A percentile compares a stretch with the other conserved stretches of the same genome.
Conservation (phyloP, 192 early-diverging fungal species). For the Umbelopsis sp. region DNA sequence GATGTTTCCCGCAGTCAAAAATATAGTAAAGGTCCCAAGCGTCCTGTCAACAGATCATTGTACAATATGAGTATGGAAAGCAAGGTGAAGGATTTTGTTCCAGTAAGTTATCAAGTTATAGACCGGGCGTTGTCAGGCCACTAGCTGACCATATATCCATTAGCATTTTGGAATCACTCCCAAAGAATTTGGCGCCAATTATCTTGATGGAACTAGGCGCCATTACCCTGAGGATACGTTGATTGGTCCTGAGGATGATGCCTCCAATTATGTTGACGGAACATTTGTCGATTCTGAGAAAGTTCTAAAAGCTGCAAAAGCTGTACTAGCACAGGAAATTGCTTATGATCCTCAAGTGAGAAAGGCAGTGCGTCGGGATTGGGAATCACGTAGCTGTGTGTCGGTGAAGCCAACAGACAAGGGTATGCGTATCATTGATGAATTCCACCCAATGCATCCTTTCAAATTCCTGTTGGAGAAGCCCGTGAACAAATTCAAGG, state of each 20-base stretch:
- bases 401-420: constrained; percentile 80
- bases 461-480: constrained; percentile 89
- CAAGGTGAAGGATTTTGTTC: constrained; percentile 24
- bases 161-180: constrained; percentile 54
- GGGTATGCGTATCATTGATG: constrained; percentile 76
- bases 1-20: constrained; percentile 35
- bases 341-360: constrained; percentile 81
- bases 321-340: constrained; percentile 75
- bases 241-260: constrained; percentile 56
- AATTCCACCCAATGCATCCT: constrained; percentile 70
- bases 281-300: constrained; percentile 51
- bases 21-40: constrained; percentile 40
- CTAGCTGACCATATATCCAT: background rate
- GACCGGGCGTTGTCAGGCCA: no score
- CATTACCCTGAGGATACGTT: constrained; percentile 65
- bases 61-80: constrained; percentile 35
- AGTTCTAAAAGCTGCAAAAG: constrained; percentile 70
- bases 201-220: constrained; percentile 52
- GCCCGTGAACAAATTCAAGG: constrained; percentile 68
- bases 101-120: background rate
- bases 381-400: constrained; percentile 68
- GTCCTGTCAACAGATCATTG: constrained; percentile 39
- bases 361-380: constrained; percentile 73
- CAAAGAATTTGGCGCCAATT: constrained; percentile 64
- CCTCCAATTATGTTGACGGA: constrained; percentile 49